Evolutionary conservation across 1,139 yeast species (phyloP).

Genomic region (Taphrina flavorubra): DNA sequence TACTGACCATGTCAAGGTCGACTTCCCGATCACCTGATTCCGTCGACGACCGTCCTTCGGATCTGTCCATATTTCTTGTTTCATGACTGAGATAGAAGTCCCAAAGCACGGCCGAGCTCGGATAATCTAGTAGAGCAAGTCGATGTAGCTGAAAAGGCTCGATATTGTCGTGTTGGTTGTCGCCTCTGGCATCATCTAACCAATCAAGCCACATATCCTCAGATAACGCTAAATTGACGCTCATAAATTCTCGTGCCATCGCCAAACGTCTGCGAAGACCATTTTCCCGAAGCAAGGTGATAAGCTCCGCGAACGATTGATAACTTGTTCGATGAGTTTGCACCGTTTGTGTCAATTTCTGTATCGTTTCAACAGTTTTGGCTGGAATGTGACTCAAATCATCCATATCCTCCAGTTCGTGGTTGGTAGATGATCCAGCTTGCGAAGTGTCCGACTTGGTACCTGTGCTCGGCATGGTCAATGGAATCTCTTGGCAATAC

Average conservation of each 20-base stretch:
- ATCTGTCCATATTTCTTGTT: slow-evolving; percentile 45
- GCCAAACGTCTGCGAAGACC: neutral
- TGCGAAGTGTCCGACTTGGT: neutral
- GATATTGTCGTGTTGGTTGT: slow-evolving; percentile 9
- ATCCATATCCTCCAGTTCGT: neutral
- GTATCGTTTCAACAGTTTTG: neutral
- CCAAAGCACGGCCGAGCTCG: slow-evolving; percentile 33
- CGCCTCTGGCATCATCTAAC: slow-evolving; percentile 22
- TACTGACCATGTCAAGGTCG: neutral
- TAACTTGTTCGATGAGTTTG: neutral
- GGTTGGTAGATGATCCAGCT: neutral
- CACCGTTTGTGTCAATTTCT: neutral
- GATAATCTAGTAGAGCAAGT: slow-evolving; percentile 44
- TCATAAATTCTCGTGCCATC: slow-evolving; percentile 1
- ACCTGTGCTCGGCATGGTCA: neutral
- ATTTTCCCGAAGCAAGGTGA: neutral
- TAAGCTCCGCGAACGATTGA: neutral
- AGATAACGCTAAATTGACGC: slow-evolving; percentile 40
- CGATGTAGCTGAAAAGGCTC: slow-evolving; percentile 37
- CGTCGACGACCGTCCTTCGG: slow-evolving; percentile 53
- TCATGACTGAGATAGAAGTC: slow-evolving; percentile 33
- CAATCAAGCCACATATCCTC: slow-evolving; percentile 41
- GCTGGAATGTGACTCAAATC: slow-evolving; percentile 1
- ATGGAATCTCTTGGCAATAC: no score
- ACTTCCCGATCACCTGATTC: neutral